Percentiles rank a stretch among this genome's conserved stretches.
Conservation (phyloP, 1,139 yeast species). For the Sugiyamaella xylanicola region DNA sequence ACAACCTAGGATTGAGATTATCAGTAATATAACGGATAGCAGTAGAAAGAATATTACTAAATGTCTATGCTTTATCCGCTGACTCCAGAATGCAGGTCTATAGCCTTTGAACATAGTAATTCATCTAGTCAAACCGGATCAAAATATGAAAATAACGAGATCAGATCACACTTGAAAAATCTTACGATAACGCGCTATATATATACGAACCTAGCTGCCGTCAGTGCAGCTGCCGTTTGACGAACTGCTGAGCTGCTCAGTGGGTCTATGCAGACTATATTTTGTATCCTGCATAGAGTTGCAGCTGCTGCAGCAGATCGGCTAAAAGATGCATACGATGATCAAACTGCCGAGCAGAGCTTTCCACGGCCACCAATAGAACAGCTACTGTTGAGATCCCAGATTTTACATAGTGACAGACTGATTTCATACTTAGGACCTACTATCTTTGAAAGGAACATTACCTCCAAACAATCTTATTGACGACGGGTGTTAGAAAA, state of each 20-base stretch:
- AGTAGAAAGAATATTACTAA: slow-evolving; percentile 29
- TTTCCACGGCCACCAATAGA: too few species aligned
- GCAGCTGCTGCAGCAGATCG: slow-evolving; percentile 1
- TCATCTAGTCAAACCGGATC: not conserved
- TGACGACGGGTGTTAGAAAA: too few species aligned
- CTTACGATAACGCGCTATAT: not conserved
- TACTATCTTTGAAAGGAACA: too few species aligned
- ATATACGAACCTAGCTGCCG: not conserved
- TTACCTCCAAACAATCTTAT: too few species aligned
- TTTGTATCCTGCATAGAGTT: not conserved
- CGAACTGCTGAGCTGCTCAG: slow-evolving; percentile 6
- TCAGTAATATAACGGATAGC: slow-evolving; percentile 30
- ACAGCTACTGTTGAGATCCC: too few species aligned
- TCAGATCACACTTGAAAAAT: not conserved
- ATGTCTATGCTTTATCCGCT: slow-evolving; percentile 29
- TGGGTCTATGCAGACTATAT: slow-evolving; percentile 12
- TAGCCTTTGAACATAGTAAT: slow-evolving; percentile 1
- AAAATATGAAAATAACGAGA: too few species aligned
- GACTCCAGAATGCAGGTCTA: slow-evolving; percentile 19
- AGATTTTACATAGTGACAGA: too few species aligned
- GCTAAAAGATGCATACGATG: not conserved
- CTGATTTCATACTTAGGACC: too few species aligned
- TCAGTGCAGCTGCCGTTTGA: not conserved
- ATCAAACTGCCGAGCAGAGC: not conserved
- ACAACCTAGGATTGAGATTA: slow-evolving; percentile 34